Conservation (phyloP, 2,329 filamentous ascomycete species). For the Botrytis paeoniae region DNA sequence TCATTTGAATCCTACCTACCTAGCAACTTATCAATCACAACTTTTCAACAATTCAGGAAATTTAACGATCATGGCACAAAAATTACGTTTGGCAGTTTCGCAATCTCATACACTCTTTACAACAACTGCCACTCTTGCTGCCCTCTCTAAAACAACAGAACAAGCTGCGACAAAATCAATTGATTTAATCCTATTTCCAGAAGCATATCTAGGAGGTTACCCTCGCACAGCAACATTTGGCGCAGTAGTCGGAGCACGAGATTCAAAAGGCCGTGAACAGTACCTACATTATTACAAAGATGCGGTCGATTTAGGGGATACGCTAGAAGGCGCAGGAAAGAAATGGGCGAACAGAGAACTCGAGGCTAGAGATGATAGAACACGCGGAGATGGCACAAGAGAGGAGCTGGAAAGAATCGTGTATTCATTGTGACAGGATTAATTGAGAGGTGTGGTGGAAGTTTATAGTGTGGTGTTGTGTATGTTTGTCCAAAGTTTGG, state of each 20-base stretch:
- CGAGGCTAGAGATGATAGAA: conserved; percentile 48
- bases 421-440: conserved; percentile 79
- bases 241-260: conserved; percentile 67
- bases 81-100: conserved; percentile 44
- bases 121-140: conserved; percentile 56
- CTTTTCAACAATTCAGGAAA: background rate
- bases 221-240: conserved; percentile 80
- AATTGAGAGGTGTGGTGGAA: conserved; percentile 78
- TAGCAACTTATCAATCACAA: background rate
- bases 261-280: conserved; percentile 70
- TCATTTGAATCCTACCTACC: no score
- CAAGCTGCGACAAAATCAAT: conserved; percentile 55
- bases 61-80: conserved; percentile 27
- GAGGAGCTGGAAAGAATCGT: conserved; percentile 74
- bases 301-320: conserved; percentile 83
- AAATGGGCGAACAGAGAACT: conserved; percentile 67
- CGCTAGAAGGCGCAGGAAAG: conserved; percentile 63
- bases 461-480: conserved; percentile 77
- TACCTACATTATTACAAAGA: conserved; percentile 75
- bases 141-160: conserved; percentile 61
- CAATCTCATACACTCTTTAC: conserved; percentile 49
- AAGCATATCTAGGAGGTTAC: conserved; percentile 90
- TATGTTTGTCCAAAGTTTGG: conserved; percentile 77
- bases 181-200: conserved; percentile 81
- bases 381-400: conserved; percentile 70